Base-by-base conservation (phyloP, 352 stramenopile species). In the Phytophthora nicotianae region DNA sequence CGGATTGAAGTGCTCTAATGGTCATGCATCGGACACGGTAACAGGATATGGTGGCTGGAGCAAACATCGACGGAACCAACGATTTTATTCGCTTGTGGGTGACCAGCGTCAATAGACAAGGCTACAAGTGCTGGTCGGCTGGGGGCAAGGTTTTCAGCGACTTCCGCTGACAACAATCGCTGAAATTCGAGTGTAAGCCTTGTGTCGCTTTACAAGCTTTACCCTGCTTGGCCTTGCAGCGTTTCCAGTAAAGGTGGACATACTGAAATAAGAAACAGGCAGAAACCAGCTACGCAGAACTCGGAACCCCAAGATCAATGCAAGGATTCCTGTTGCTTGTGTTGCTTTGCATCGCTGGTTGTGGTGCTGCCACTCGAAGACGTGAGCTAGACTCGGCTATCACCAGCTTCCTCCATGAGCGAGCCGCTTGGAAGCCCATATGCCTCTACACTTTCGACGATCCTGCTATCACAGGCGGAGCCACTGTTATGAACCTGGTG, bases 401-500 rank as follows among this genome's bases (percentile, higher is more conserved):
- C 11, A 5, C 16, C 37, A 58, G n/a, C 45, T 80, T 77, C 46
- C 50, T 77, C 5, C 16, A 50, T 3, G 60, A 71, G 17, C 64
- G 72, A 55, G 17, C 27, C 0, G 24, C 20, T 1, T 70, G 70
- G 68, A 26, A 65, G 5, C 68, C 72, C 10, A 62, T 80, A 53
- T 80, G 72, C 46, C 64, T 80, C 20, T 80, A 80, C 58, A 57
- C 57, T 2, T 80, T 80, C 29, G 68, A 62, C 11, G 40, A 64
- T 19, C 14, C 42, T 57, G 50, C 23, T 19, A 72, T 69, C 11
- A 51, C 3, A n/a, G 58, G 50, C 5, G 50, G 42, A 4, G 21
- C n/a, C 21, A 24, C 4, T 17, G 33, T 70, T 1, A 47, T 9
- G 45, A 72, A 76, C 17, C 40, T 16, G 29, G 64, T 70, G 52